Evolutionary conservation across 2,329 filamentous ascomycete genomes (phyloP), one percentile per base, ranked within the genome.

Genomic region (Didymella arachidicola): DNA sequence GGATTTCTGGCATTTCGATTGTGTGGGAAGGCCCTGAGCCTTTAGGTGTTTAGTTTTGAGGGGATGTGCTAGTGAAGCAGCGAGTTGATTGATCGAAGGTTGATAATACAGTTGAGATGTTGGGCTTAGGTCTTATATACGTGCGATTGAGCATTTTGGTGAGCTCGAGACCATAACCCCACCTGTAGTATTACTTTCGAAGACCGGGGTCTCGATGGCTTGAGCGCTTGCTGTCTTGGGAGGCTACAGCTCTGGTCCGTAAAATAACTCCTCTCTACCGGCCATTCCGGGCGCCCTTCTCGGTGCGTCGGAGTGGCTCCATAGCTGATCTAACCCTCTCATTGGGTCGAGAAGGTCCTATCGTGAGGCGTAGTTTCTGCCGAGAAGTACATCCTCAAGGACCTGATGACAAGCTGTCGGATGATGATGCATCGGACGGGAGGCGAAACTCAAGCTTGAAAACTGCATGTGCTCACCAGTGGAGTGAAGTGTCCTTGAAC

Each of bases 1-100:
- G 94, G 72, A 97, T 86, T 55, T 86, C 69, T 59, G 81, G 72
- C 81, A 84, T 84, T 50, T 27, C 73, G 72, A 34, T 39, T 45
- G n/a, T 25, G 44, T 58, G 43, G 14, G n/a, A 39, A 41, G 39
- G 39, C 30, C 44, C 12, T 32, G 50, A 38, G 27, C 41, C 32
- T 16, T 41, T 41, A 11, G 6, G 38, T 19, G 8, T 50, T 30
- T 18, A n/a, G 5, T 7, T 45, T 6, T 43, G n/a, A 26, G 50
- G 30, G 25, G 34, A 52, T 39, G 43, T 54, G 27, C 42, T 60
- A 46, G 39, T 32, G 53, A 45, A 38, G 45, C 44, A 53, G 30
- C 51, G 19, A 59, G 18, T 55, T 29, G 44, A 54, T 62, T 55
- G 58, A 60, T 62, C 38, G 61, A 52, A 46, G 46, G 58, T 49